Evolutionary conservation across 768 basidiomycete genomes (phyloP).

Genomic region (Rhizopogon rudus): DNA sequence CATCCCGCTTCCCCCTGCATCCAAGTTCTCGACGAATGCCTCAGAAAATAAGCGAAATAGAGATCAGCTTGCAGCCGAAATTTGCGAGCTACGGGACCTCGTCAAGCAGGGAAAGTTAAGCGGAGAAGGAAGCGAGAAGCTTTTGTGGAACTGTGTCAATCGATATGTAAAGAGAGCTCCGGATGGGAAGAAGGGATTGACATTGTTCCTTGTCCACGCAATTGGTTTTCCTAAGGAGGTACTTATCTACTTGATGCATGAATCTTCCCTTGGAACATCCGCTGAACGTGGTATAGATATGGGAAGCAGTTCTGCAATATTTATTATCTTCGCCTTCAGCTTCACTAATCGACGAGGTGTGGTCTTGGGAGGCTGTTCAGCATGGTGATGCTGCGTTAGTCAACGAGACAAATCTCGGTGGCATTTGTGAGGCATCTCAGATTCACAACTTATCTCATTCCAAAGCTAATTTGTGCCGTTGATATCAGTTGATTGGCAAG

Average conservation of each 20-base stretch:
- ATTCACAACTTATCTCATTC: neutral
- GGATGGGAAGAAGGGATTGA: constrained; percentile 37
- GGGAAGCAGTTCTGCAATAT: constrained; percentile 61
- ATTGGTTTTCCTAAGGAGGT: constrained; percentile 91
- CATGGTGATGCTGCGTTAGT: constrained; percentile 82
- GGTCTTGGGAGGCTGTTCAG: constrained; percentile 79
- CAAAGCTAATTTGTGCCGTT: neutral
- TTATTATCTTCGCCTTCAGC: constrained; percentile 44
- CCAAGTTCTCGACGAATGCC: constrained; percentile 4
- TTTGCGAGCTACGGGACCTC: constrained; percentile 9
- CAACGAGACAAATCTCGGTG: constrained; percentile 53
- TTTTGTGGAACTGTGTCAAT: constrained; percentile 70
- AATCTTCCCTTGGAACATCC: neutral
- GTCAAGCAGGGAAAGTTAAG: constrained; percentile 14
- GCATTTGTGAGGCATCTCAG: constrained; percentile 45
- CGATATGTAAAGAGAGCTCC: constrained; percentile 47
- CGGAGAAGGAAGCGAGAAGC: constrained; percentile 15
- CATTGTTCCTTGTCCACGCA: constrained; percentile 75
- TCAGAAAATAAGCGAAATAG: constrained; percentile 9
- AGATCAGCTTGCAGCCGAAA: constrained; percentile 13
- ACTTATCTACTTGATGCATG: neutral
- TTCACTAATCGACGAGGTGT: constrained; percentile 59
- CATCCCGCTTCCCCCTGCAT: constrained; percentile 18
- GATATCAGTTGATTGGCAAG: constrained; percentile 66
- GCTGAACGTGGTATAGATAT: constrained; percentile 46